Conservation (phyloP, 768 basidiomycete species). For the Auriscalpium orientale region DNA sequence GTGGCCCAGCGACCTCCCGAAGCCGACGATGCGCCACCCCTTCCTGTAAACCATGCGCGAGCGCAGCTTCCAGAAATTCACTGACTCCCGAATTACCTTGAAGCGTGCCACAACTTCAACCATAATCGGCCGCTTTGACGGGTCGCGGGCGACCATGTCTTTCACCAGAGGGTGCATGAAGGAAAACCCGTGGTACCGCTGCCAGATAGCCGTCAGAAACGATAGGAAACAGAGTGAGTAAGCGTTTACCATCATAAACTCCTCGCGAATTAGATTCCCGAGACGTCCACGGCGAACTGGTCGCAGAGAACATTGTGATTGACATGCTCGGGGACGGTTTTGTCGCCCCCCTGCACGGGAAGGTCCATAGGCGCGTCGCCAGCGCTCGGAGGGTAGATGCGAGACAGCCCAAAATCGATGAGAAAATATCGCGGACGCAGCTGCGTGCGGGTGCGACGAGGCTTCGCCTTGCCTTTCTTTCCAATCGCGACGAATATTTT, state of each 20-base stretch:
- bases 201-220: neutral
- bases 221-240: neutral
- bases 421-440: slow-evolving; percentile 25
- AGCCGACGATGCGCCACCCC: neutral
- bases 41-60: slow-evolving; percentile 17
- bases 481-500: slow-evolving; percentile 14
- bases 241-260: slow-evolving; percentile 20
- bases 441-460: slow-evolving; percentile 22
- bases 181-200: slow-evolving; percentile 20
- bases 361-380: slow-evolving; percentile 20
- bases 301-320: slow-evolving; percentile 12
- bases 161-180: slow-evolving; percentile 24
- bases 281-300: slow-evolving; percentile 30
- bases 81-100: slow-evolving; percentile 9
- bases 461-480: slow-evolving; percentile 15
- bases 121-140: slow-evolving; percentile 24
- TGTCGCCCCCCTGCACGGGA: slow-evolving; percentile 34
- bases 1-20: neutral
- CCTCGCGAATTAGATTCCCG: slow-evolving; percentile 23
- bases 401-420: slow-evolving; percentile 32
- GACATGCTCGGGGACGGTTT: slow-evolving; percentile 27
- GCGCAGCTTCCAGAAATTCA: slow-evolving; percentile 23
- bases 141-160: slow-evolving; percentile 27
- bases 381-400: slow-evolving; percentile 18
- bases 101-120: slow-evolving; percentile 25